phyloP scores from a whole-genome alignment of 2,329 filamentous ascomycete species.

The Orbilia oligospora region DNA sequence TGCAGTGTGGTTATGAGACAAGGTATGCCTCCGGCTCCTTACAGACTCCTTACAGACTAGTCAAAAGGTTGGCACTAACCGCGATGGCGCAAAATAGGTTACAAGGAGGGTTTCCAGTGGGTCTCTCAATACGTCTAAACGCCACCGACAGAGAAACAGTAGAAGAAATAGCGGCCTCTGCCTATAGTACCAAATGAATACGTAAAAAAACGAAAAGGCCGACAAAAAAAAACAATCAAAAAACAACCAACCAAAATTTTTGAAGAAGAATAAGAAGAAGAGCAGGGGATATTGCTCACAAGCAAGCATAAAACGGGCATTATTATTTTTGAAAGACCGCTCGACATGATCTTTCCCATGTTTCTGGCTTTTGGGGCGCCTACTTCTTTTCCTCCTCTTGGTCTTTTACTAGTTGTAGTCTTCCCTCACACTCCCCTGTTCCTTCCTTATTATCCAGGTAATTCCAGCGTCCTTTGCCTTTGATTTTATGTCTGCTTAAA shows the following conservation, averaged over 20 bases:
- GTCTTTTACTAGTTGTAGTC: slow-evolving; percentile 23
- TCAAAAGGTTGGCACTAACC: slow-evolving; percentile 52
- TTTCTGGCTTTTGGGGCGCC: slow-evolving; percentile 27
- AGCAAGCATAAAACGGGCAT: slow-evolving; percentile 23
- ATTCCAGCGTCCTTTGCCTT: slow-evolving; percentile 51
- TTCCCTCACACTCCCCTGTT: slow-evolving; percentile 18
- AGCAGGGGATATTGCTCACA: slow-evolving; percentile 15
- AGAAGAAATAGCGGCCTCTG: slow-evolving; percentile 6
- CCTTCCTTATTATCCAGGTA: slow-evolving; percentile 57
- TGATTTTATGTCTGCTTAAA: slow-evolving; percentile 30
- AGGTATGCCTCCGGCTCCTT: slow-evolving; percentile 73
- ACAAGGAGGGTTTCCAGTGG: slow-evolving; percentile 92
- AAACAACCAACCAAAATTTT: not conserved
- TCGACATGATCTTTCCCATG: slow-evolving; percentile 35
- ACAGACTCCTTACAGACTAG: slow-evolving; percentile 59
- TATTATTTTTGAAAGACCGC: slow-evolving; percentile 29
- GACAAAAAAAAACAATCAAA: slow-evolving; percentile 20
- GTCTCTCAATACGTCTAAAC: slow-evolving; percentile 89
- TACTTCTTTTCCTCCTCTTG: slow-evolving; percentile 26
- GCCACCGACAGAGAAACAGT: not conserved
- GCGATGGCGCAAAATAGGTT: slow-evolving; percentile 71
- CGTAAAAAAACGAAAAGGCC: slow-evolving; percentile 8
- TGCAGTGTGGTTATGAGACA: slow-evolving; percentile 99
- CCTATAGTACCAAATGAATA: slow-evolving; percentile 2
- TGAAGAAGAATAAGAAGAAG: slow-evolving; percentile 17